phyloP scores from a whole-genome alignment of 2,329 filamentous ascomycete species.

The Alternaria rosae region DNA sequence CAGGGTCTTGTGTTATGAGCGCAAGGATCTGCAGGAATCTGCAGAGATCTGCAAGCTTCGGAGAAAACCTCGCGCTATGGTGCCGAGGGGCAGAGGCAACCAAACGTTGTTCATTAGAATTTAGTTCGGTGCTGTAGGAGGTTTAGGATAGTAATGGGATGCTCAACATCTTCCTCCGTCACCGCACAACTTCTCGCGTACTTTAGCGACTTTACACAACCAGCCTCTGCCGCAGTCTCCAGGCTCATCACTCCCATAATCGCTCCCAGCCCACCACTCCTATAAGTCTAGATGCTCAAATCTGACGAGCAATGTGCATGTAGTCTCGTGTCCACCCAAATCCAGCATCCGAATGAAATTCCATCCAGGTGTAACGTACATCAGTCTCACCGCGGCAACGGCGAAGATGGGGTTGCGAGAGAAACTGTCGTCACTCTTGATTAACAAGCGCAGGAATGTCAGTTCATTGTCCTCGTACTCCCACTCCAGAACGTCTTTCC shows the following conservation, averaged over 20 bases:
- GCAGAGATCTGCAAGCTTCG: not conserved
- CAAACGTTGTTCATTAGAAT: not conserved
- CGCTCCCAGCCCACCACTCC: not conserved
- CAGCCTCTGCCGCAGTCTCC: not conserved
- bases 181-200: not conserved
- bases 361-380: conserved; percentile 66
- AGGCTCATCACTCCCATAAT: not conserved
- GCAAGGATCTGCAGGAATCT: not conserved
- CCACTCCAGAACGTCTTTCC: conserved; percentile 73
- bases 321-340: conserved; percentile 69
- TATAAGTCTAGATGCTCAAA: conserved; percentile 60
- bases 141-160: not conserved
- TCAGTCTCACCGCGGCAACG: conserved; percentile 66
- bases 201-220: not conserved
- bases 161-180: not conserved
- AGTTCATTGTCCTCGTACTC: conserved; percentile 72
- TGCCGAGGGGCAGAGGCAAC: not conserved
- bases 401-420: conserved; percentile 68
- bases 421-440: conserved; percentile 73
- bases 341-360: conserved; percentile 71
- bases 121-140: not conserved
- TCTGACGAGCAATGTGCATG: conserved; percentile 67
- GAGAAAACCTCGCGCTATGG: not conserved
- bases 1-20: not conserved
- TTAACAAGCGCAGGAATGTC: conserved; percentile 68